Base-by-base conservation (phyloP, 2,329 filamentous ascomycete species). In the Ophiostoma pallidulum region DNA sequence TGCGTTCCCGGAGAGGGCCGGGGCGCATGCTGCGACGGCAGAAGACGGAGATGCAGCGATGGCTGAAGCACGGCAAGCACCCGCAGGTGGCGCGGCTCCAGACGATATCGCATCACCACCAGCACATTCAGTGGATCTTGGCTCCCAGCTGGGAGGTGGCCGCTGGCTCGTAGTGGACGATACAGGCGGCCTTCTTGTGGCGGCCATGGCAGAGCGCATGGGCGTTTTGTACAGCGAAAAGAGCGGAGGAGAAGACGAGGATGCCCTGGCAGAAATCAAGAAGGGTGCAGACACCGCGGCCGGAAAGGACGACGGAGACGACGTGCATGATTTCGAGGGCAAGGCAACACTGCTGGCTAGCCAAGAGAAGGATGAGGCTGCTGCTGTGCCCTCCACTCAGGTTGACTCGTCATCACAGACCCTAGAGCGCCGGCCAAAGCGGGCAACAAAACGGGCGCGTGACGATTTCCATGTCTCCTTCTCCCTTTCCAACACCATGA, bases 131-230 rank as follows among this genome's bases (percentile, higher is more conserved):
- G 33, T 31, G 14, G 42, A 42, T 14, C 13, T 47, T 6, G 33
- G 36, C n/a, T 24, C 31, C 3, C 43, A 45, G 19, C 40, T 51
- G 12, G 42, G 47, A 6, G 49, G 54, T 16, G 72, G 71, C 5
- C 63, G 88, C 43, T 95, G 88, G 78, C 70, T 95, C 3, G 80
- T 90, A 0, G 77, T 94, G 1, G 90, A 96, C 58, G 90, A 96
- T 49, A 92, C 88, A 0, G 85, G 86, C 16, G 90, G 90, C 1
- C 67, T 95, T 20, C 64, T 95, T 7, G 81, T 89, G 3, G 89
- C 86, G 4, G 83, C 87, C 1, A 74, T 95, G 69, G 90, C 90
- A 0, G 90, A 96, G 66, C 77, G 86, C 51, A 91, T 95, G 84
- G 87, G 86, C 1, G 78, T 95, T 16, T 67, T 96, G 0, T 78